Percentiles rank a stretch among this genome's conserved stretches.
Evolutionary conservation across 257 asterid genomes (phyloP).

Genomic region (Knoxia roxburghii): DNA sequence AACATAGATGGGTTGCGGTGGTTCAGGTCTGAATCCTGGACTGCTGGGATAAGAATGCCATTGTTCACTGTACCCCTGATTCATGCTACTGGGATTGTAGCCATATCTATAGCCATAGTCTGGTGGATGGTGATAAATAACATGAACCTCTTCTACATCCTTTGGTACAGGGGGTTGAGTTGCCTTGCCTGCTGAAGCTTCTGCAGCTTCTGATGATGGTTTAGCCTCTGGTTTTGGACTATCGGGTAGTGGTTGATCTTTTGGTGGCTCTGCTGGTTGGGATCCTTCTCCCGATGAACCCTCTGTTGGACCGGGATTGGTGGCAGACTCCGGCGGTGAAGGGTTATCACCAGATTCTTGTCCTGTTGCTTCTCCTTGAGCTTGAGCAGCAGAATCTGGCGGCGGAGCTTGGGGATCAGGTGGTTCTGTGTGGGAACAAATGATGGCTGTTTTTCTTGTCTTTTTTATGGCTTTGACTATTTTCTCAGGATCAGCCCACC

Average conservation of each 20-base stretch:
- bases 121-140: conserved; percentile 60
- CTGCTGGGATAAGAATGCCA: conserved; percentile 23
- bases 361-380: conserved; percentile 24
- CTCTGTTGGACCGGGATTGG: conserved; percentile 35
- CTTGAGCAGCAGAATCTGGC: conserved; percentile 28
- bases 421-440: conserved; percentile 60
- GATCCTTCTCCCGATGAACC: conserved; percentile 25
- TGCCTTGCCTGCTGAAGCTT: conserved; percentile 24
- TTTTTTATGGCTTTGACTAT: conserved; percentile 75
- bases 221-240: conserved; percentile 35
- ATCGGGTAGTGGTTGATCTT: conserved; percentile 32
- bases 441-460: conserved; percentile 62
- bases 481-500: conserved; percentile 72
- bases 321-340: conserved; percentile 31
- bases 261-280: conserved; percentile 31
- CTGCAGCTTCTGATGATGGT: conserved; percentile 26
- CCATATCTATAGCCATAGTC: conserved; percentile 40
- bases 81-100: conserved; percentile 25
- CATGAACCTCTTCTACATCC: conserved; percentile 64
- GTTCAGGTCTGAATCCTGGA: conserved; percentile 21
- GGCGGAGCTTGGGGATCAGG: conserved; percentile 47
- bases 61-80: conserved; percentile 26
- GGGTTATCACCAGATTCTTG: conserved; percentile 30
- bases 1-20: conserved; percentile 35
- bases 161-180: conserved; percentile 33